Percentiles rank a stretch among this genome's conserved stretches.
Evolutionary conservation across 106 monocot genomes (phyloP).

Genomic region (Acanthochlamys bracteata): DNA sequence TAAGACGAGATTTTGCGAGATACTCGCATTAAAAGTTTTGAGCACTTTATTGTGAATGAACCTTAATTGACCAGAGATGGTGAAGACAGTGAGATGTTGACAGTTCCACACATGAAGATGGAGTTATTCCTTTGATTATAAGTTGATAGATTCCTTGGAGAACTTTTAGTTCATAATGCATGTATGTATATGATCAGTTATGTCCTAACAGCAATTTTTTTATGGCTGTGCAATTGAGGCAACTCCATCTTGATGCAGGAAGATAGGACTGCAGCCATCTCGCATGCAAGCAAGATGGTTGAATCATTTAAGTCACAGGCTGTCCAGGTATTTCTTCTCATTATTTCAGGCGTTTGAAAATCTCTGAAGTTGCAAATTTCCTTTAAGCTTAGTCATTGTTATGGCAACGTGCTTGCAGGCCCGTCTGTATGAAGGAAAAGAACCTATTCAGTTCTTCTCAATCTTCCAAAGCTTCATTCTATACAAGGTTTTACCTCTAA

Average conservation of each 20-base stretch:
- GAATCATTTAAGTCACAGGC: slow-evolving; percentile 70
- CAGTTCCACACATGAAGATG: no score
- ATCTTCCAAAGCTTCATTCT: slow-evolving; percentile 85
- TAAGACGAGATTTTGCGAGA: no score
- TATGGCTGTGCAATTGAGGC: not conserved
- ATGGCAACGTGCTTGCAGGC: slow-evolving; percentile 30
- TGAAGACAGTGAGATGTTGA: no score
- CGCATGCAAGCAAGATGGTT: slow-evolving; percentile 60
- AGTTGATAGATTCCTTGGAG: no score
- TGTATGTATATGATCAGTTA: no score
- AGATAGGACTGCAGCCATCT: slow-evolving; percentile 61
- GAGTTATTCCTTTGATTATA: no score
- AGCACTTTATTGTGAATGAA: no score
- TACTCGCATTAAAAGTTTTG: no score
- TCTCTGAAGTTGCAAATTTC: not conserved
- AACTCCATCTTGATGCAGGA: slow-evolving; percentile 42
- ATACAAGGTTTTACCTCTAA: slow-evolving; percentile 46
- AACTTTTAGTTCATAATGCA: no score
- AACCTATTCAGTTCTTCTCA: slow-evolving; percentile 80
- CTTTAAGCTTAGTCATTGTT: not conserved
- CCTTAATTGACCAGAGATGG: no score
- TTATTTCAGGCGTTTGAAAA: not conserved
- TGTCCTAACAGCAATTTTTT: not conserved
- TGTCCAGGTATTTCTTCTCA: slow-evolving; percentile 44
- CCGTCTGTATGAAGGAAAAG: slow-evolving; percentile 79